Evolutionary conservation across 2,329 filamentous ascomycete species (phyloP).

Genomic region (Zymoseptoria brevis): DNA sequence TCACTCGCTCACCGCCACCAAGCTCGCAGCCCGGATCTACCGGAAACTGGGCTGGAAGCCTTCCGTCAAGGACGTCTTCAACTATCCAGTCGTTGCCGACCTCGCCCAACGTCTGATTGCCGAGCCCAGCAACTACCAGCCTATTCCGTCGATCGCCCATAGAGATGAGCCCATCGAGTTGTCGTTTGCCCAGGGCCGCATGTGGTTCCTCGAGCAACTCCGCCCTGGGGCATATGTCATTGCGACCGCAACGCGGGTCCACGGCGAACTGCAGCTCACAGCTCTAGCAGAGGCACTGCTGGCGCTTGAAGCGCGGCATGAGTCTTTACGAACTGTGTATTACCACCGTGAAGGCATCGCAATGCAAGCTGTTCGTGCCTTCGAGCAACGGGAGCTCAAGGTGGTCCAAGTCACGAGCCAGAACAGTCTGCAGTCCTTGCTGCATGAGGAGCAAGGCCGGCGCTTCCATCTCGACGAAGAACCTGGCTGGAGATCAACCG

Average conservation of each 20-base stretch:
- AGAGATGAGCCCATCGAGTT: too few relatives aligned
- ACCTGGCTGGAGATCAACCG: constrained; percentile 1
- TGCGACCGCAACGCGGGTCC: constrained; percentile 2
- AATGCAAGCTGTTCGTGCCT: constrained; percentile 1
- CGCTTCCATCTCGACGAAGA: constrained; percentile 2
- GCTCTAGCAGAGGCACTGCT: constrained; percentile 2
- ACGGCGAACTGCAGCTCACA: background rate
- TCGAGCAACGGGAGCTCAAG: background rate
- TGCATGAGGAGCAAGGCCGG: background rate
- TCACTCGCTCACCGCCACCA: too few relatives aligned
- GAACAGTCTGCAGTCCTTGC: too few relatives aligned
- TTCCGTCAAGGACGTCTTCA: too few relatives aligned
- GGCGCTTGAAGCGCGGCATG: constrained; percentile 6
- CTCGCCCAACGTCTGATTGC: too few relatives aligned
- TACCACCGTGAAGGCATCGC: background rate
- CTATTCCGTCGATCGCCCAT: too few relatives aligned
- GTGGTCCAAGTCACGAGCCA: too few relatives aligned
- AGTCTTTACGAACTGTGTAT: constrained; percentile 4
- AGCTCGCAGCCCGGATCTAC: too few relatives aligned
- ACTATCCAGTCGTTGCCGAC: too few relatives aligned
- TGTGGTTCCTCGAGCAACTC: constrained; percentile 7
- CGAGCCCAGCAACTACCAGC: too few relatives aligned
- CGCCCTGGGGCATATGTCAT: constrained; percentile 2
- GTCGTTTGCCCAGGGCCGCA: constrained; percentile 4
- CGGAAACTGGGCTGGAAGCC: too few relatives aligned